phyloP scores from a whole-genome alignment of 352 stramenopile species.

The Sclerospora graminicola region DNA sequence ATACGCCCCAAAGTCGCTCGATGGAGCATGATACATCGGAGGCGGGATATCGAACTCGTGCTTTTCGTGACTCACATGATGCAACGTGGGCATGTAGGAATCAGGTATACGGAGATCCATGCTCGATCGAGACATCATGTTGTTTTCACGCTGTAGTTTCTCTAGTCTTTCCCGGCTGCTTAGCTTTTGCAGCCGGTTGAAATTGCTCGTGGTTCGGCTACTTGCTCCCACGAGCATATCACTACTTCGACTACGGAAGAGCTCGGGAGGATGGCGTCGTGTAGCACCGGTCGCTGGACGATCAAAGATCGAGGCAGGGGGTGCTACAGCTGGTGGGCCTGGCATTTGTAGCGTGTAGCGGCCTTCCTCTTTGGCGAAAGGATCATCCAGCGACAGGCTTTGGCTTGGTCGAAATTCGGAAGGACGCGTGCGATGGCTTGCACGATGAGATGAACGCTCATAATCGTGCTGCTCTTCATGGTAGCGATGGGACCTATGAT shows the following conservation, averaged over 20 bases:
- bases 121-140: constrained; percentile 15
- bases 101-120: constrained; percentile 20
- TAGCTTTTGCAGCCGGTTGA: constrained; percentile 23
- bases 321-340: constrained; percentile 6
- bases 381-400: constrained; percentile 27
- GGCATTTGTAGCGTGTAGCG: constrained; percentile 25
- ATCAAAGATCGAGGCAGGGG: constrained; percentile 56
- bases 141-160: constrained; percentile 17
- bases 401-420: constrained; percentile 29
- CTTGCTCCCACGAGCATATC: constrained; percentile 12
- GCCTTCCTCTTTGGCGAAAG: constrained; percentile 21
- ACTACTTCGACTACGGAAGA: constrained; percentile 18
- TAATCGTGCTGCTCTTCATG: constrained; percentile 19
- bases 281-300: constrained; percentile 17
- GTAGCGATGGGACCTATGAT: constrained; percentile 18
- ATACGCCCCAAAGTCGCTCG: constrained; percentile 18
- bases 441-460: constrained; percentile 10
- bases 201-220: constrained; percentile 18
- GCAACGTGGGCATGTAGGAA: constrained; percentile 24
- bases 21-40: constrained; percentile 14
- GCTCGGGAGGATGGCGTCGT: constrained; percentile 6
- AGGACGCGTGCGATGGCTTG: constrained; percentile 23
- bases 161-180: constrained; percentile 21
- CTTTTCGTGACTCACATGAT: constrained; percentile 25
- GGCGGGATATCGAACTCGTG: constrained; percentile 17